Evolutionary conservation across 2,329 filamentous ascomycete species (phyloP), one percentile per base, ranked within the genome.

Genomic region (Fusarium bulbicola): DNA sequence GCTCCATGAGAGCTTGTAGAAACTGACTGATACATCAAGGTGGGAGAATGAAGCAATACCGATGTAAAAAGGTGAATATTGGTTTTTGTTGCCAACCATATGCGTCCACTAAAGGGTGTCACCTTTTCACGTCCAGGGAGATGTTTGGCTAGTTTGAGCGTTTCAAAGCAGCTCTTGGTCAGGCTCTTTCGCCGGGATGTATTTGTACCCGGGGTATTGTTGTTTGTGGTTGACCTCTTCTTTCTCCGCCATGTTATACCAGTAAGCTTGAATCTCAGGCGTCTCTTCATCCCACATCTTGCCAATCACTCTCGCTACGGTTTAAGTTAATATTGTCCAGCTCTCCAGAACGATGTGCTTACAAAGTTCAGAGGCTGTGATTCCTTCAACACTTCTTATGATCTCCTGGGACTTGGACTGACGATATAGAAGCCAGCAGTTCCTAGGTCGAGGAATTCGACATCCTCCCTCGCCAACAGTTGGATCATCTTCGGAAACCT

Each of bases 391-490:
- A 13, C 62, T 61, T 18, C 74, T 61, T 16, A 65, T 73, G 30
- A 82, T 58, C 30, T 76, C 68, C 16, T 70, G 67, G 7, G 75
- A 77, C 18, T 77, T 77, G 12, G 77, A 67, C 34, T 79, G 76
- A 18, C 80, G 79, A 53, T 81, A 82, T 6, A 82, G 69, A 47
- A 81, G 81, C 76, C 77, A 82, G 36, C 75, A 73, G 50, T 82
- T 82, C 40, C 75, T 72, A 7, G 80, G 79, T 9, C 79, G 78
- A 34, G 78, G 77, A 34, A 81, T 77, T 26, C 40, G 56, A 3
- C 68, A 70, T 32, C 50, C 56, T 5, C 43, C 37, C 39, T 56
- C 39, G 24, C 42, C 52, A 16, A 53, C 24, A 13, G 28, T 45
- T 37, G 37, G 28, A 24, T 49, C 57, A 37, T 47, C 24, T 15